Conservation (phyloP, 2,329 filamentous ascomycete genomes). For the Xylariaceae sp. region DNA sequence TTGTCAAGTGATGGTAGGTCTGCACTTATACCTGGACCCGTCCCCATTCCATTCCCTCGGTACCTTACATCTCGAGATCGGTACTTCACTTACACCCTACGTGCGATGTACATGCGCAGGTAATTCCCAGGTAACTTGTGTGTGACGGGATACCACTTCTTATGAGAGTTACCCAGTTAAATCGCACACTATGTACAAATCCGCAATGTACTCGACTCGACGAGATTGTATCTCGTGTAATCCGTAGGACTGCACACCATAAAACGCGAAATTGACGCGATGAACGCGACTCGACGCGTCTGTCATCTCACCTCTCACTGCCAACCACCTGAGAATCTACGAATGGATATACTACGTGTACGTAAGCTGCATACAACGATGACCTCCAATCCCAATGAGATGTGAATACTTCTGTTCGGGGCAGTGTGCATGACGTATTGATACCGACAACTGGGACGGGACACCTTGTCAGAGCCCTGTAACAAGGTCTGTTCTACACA, state of each 20-base stretch:
- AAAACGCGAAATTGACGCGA: conserved; percentile 27
- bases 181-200: not conserved
- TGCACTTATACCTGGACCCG: not conserved
- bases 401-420: not conserved
- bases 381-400: not conserved
- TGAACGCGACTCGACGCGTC: conserved; percentile 26
- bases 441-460: too few relatives aligned
- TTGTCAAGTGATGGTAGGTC: not conserved
- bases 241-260: not conserved
- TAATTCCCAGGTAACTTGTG: too few relatives aligned
- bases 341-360: not conserved
- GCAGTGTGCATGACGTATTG: too few relatives aligned
- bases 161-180: too few relatives aligned
- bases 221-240: not conserved
- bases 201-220: not conserved
- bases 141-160: too few relatives aligned
- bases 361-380: not conserved
- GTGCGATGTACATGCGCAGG: too few relatives aligned
- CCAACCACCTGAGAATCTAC: not conserved
- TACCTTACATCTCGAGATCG: not conserved
- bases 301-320: not conserved
- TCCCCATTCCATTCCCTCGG: not conserved
- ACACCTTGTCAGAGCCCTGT: too few relatives aligned
- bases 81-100: too few relatives aligned
- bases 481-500: too few relatives aligned